phyloP scores from a whole-genome alignment of 2,329 filamentous ascomycete species.

The Hypoxylon sp. region DNA sequence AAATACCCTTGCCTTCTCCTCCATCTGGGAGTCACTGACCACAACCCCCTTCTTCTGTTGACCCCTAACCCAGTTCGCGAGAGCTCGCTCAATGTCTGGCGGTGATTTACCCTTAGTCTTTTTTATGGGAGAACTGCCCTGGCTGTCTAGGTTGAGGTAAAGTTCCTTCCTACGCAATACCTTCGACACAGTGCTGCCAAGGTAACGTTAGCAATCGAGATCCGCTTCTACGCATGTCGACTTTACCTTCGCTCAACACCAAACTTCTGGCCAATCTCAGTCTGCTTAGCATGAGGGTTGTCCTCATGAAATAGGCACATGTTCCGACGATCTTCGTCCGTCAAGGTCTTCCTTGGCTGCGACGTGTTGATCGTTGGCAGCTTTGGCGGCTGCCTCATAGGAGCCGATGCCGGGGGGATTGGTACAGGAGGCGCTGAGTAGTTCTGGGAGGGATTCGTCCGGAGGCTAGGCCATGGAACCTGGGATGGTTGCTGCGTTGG shows the following conservation, averaged over 20 bases:
- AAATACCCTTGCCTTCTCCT: slow-evolving; percentile 87
- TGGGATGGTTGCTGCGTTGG: slow-evolving; percentile 68
- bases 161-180: slow-evolving; percentile 95
- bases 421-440: slow-evolving; percentile 73
- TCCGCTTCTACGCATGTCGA: slow-evolving; percentile 32
- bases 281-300: slow-evolving; percentile 91
- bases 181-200: slow-evolving; percentile 93
- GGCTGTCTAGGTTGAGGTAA: slow-evolving; percentile 87
- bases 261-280: slow-evolving; percentile 95
- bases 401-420: slow-evolving; percentile 69
- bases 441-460: slow-evolving; percentile 76
- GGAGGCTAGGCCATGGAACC: slow-evolving; percentile 81
- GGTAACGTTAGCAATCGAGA: slow-evolving; percentile 50
- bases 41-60: slow-evolving; percentile 81
- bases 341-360: slow-evolving; percentile 87
- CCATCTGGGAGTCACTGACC: slow-evolving; percentile 84
- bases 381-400: slow-evolving; percentile 67
- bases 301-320: slow-evolving; percentile 97
- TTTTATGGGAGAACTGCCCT: slow-evolving; percentile 83
- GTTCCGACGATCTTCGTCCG: slow-evolving; percentile 86
- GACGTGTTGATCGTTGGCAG: slow-evolving; percentile 67
- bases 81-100: slow-evolving; percentile 91
- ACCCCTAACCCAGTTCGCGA: slow-evolving; percentile 89
- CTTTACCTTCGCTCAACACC: slow-evolving; percentile 95
- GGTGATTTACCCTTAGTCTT: slow-evolving; percentile 83